Percentiles rank a stretch among this genome's conserved stretches.
Conservation (phyloP, 208 protist species). For the Trichomonas vaginalis region DNA sequence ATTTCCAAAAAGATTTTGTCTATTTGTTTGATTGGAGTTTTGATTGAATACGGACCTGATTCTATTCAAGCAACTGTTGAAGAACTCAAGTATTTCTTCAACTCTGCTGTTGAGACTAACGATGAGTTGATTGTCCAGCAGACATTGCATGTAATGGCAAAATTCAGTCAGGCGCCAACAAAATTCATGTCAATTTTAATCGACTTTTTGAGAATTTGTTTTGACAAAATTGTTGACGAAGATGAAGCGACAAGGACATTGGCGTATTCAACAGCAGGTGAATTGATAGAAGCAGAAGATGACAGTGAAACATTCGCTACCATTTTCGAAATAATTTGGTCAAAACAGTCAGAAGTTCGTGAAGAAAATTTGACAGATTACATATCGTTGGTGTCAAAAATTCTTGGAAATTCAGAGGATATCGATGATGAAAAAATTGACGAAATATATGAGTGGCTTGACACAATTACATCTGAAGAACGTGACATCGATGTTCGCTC, state of each 20-base stretch:
- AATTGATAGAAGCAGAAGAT: background rate
- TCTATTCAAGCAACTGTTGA: background rate
- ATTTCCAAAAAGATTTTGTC: background rate
- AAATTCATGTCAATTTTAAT: background rate
- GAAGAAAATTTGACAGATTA: background rate
- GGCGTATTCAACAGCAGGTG: background rate
- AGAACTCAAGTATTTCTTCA: background rate
- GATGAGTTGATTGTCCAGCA: background rate
- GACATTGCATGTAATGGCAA: background rate
- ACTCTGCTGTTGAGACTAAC: background rate
- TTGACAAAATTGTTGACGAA: background rate
- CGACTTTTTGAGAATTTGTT: background rate
- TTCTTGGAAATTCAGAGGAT: background rate
- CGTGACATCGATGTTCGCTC: background rate
- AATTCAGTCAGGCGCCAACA: background rate
- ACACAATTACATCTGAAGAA: background rate
- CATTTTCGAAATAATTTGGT: background rate
- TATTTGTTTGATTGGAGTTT: background rate
- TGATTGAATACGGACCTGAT: background rate
- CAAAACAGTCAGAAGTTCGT: background rate
- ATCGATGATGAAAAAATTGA: slow-evolving; percentile 6
- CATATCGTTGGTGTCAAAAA: background rate
- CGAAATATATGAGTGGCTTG: background rate
- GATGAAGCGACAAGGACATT: background rate
- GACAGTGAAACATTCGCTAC: background rate